Evolutionary conservation across 78 protist species (phyloP), one percentile per base, ranked within the genome.

Genomic region (Dictyostelium firmibasis): DNA sequence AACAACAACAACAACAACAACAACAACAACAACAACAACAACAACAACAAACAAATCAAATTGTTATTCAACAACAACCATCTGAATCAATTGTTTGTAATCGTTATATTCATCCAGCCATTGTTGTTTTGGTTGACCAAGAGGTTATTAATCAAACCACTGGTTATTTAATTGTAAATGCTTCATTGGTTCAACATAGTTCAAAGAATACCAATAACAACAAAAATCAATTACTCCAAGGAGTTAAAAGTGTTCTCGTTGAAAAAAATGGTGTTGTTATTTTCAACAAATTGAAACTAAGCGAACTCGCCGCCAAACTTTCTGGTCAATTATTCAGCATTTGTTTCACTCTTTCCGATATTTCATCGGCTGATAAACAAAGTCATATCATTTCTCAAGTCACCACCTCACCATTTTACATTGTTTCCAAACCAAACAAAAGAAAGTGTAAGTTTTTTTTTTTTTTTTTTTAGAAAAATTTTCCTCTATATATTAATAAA

Each of bases 101-200:
- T 47, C 25, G 87, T 41, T 89, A 89, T 50, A 81, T 89, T 47
- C 87, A 81, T 20, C 94, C 94, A 89, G 74, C 94, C 10, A 85
- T 85, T 43, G 60, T 70, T 1, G 27, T 89, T 18, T 4, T 81
- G 7, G 94, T 89, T 70, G 94, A 89, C 29, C 78, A 69, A 35
- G 94, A 89, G n/a, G 44, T 50, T 8, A 36, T 89, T 20, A 70
- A 25, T 7, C 83, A 67, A 70, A 13, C 50, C 35, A 67, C 43
- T 89, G 53, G 94, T 69, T 64, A 60, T 25, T 81, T 89, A n/a
- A 70, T 79, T 78, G 94, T 89, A 18, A 76, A 81, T 44, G 94
- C 85, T 14, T 89, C 94, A 35, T 70, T 89, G 76, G 72, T 81
- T 35, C 74, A 60, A 70, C 31, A 69, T 14, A 79, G 50, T 85